phyloP scores from a whole-genome alignment of 108 stramenopile genomes.

The Mediolabrus comicus region DNA sequence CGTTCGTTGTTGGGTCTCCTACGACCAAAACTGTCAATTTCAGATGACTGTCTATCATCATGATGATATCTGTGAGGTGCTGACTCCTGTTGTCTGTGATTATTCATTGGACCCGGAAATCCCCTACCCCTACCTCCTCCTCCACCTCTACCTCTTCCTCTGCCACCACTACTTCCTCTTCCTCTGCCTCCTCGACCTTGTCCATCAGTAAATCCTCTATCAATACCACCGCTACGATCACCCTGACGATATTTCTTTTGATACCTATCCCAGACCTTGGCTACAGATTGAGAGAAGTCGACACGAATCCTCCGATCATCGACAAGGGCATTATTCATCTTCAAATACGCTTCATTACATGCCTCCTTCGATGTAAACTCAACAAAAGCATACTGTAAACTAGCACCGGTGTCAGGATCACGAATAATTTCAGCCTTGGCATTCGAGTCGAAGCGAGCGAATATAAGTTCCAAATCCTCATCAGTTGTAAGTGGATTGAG shows the following conservation, averaged over 20 bases:
- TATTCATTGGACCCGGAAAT: not conserved
- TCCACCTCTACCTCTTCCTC: conserved; percentile 20
- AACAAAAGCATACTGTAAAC: conserved; percentile 97
- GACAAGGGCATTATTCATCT: conserved; percentile 99
- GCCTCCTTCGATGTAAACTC: conserved; percentile 88
- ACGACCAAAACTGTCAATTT: conserved; percentile 11
- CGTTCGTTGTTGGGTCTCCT: not conserved
- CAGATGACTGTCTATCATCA: not conserved
- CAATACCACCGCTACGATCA: conserved; percentile 38
- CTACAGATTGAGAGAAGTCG: conserved; percentile 97
- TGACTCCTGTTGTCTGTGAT: not conserved
- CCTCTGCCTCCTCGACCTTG: conserved; percentile 14
- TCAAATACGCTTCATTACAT: conserved; percentile 96
- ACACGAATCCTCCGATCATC: conserved; percentile 98
- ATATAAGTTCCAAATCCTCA: conserved; percentile 98
- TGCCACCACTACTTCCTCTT: conserved; percentile 9
- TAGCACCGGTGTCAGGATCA: conserved; percentile 93
- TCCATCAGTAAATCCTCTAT: conserved; percentile 34
- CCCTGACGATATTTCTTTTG: conserved; percentile 35
- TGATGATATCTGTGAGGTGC: not conserved
- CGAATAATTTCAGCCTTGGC: conserved; percentile 93
- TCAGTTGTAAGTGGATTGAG: conserved; percentile 96
- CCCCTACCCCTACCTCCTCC: not conserved
- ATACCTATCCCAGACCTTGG: conserved; percentile 92
- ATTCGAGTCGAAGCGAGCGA: conserved; percentile 86